Evolutionary conservation across 2,329 filamentous ascomycete species (phyloP), one percentile per base, ranked within the genome.

Genomic region (Aspergillus cejpii): DNA sequence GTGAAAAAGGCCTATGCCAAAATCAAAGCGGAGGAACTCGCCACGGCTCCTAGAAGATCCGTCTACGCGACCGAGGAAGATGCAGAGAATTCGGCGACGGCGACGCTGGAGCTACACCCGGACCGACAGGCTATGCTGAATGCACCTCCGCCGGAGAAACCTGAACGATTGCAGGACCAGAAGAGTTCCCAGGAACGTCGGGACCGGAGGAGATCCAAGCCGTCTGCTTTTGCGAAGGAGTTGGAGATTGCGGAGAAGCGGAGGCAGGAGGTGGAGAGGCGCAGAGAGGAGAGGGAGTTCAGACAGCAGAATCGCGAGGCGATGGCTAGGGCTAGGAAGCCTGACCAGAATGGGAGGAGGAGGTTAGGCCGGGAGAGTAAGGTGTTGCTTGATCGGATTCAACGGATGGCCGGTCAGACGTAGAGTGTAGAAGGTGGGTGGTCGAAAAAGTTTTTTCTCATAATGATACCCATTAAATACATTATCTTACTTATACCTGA

Each of bases 1-100:
- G 76, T 95, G 51, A 92, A 91, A 70, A 94, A 95, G 68, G 80
- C 85, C 33, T 96, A 95, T 63, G 85, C 85, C 51, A 96, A 95
- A 68, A 74, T 95, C 52, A 91, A 90, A 67, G 81, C 81, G 31
- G 70, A 73, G 37, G 74, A 80, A 62, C 65, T 72, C 29, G 65
- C 64, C 29, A 56, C 62, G 28, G 56, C 55, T 21, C 50, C 57
- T 7, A 48, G 52, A 36, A 63, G 60, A 58, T 58, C 69, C 47
- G 49, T 65, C 53, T 60, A 70, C 55, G 48, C 49, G 41, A 55
- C 55, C 45, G 55, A 65, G 39, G 60, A 67, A 41, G 50, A 60
- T 40, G 49, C 53, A 19, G 43, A 52, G 37, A 46, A n/a, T n/a
- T n/a, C n/a, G n/a, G 49, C 37, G 40, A 48, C 64, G 2, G 63